These are phyloP conservation scores for Helicosporidium sp. DNA, from an alignment of 139 green algal genomes.

Conservation along the genomic window DNA sequence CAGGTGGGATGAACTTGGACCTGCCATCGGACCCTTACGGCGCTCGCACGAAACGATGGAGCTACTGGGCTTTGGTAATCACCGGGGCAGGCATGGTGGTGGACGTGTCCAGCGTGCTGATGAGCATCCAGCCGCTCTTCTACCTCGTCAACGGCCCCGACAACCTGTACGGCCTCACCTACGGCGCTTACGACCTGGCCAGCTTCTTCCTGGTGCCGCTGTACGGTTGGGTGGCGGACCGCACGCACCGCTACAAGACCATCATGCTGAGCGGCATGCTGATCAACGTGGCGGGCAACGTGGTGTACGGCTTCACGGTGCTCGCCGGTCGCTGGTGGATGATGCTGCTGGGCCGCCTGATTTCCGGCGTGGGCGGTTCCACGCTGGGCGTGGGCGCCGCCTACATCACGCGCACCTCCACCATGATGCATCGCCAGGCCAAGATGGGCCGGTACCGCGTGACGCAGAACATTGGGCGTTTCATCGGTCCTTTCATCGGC, in stretches of 20 bases:
- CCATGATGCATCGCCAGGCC: slow-evolving; percentile 4
- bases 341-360: slow-evolving; percentile 12
- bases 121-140: slow-evolving; percentile 7
- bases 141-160: slow-evolving; percentile 1
- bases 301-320: slow-evolving; percentile 15
- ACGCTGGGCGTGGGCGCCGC: slow-evolving; percentile 8
- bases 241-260: slow-evolving; percentile 4
- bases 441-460: slow-evolving; percentile 12
- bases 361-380: slow-evolving; percentile 8
- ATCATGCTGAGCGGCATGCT: background rate
- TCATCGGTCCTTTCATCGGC: slow-evolving; percentile 12
- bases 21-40: slow-evolving; percentile 1
- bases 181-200: slow-evolving; percentile 3
- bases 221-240: slow-evolving; percentile 5
- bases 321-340: slow-evolving; percentile 11
- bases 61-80: slow-evolving; percentile 3
- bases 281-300: slow-evolving; percentile 14
- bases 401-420: slow-evolving; percentile 16
- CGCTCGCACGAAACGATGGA: slow-evolving; percentile 1
- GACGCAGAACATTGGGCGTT: slow-evolving; percentile 10
- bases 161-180: slow-evolving; percentile 7
- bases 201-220: slow-evolving; percentile 8
- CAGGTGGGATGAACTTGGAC: too few species aligned
- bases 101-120: slow-evolving; percentile 6
- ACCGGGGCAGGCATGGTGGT: slow-evolving; percentile 8